A percentile compares a stretch with the other conserved stretches of the same genome.
Evolutionary conservation across 345 rosid genomes (phyloP).

Genomic region (Eucalyptus cloeziana): DNA sequence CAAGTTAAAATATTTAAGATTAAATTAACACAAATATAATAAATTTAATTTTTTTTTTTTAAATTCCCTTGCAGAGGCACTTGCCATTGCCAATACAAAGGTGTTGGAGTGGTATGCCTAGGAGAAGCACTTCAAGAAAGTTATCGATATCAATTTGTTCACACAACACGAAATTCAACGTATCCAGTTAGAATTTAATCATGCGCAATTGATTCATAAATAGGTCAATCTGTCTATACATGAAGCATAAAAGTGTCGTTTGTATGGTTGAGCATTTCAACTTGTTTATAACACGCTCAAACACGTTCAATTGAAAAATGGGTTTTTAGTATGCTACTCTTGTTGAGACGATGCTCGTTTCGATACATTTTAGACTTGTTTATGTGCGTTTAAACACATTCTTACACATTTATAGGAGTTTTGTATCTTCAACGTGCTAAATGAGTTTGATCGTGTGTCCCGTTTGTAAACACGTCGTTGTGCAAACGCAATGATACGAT

Average conservation of each 20-base stretch:
- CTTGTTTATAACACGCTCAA: background rate
- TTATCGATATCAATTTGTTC: background rate
- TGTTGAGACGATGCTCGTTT: too few species aligned
- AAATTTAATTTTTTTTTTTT: too few species aligned
- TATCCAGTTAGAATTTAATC: background rate
- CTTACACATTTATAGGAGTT: background rate
- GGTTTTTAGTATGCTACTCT: background rate
- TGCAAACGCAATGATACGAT: background rate
- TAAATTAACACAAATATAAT: rapidly evolving
- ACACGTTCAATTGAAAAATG: background rate
- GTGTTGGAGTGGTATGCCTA: constrained; percentile 30
- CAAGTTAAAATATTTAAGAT: too few species aligned
- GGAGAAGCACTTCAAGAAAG: constrained; percentile 33
- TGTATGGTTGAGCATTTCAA: background rate
- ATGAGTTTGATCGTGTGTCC: background rate
- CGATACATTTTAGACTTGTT: background rate
- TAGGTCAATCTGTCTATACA: rapidly evolving
- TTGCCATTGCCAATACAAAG: constrained; percentile 18
- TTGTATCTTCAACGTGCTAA: background rate
- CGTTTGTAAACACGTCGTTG: background rate
- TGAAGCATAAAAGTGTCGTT: background rate
- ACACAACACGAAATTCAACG: rapidly evolving
- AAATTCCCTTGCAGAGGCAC: constrained; percentile 6
- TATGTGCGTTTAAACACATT: background rate
- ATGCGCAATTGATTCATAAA: rapidly evolving